Conservation (phyloP, 2,329 filamentous ascomycete genomes). For the Alternaria brassicicola region DNA sequence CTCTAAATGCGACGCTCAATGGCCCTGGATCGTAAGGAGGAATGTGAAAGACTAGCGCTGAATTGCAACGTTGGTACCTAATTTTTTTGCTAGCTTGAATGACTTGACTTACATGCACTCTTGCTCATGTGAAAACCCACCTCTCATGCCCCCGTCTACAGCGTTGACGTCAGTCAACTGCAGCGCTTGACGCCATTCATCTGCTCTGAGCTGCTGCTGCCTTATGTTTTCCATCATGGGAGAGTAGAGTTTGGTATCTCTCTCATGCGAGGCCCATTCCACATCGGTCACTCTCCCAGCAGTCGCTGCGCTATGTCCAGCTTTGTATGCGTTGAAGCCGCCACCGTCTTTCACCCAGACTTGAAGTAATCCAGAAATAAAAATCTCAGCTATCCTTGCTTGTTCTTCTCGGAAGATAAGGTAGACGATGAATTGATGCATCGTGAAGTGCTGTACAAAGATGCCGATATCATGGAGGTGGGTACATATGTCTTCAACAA, state of each 20-base stretch:
- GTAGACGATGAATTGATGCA: constrained; percentile 39
- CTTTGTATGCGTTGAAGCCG: constrained; percentile 38
- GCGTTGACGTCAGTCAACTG: constrained; percentile 10
- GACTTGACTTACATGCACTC: background rate
- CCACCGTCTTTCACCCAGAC: constrained; percentile 37
- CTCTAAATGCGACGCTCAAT: background rate
- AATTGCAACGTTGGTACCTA: background rate
- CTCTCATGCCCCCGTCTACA: background rate
- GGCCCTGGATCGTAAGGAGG: background rate
- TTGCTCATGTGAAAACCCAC: constrained; percentile 3
- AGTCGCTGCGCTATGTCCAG: constrained; percentile 33
- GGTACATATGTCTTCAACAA: constrained; percentile 35
- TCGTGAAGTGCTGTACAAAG: constrained; percentile 25
- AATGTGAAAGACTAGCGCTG: background rate
- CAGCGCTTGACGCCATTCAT: constrained; percentile 29
- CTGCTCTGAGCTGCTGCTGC: constrained; percentile 18
- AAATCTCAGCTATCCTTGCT: constrained; percentile 38
- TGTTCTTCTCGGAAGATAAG: constrained; percentile 34
- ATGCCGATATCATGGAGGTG: constrained; percentile 10
- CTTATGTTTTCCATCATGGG: constrained; percentile 18
- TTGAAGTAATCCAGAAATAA: constrained; percentile 36
- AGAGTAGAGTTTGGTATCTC: constrained; percentile 13
- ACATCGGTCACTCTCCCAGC: constrained; percentile 13
- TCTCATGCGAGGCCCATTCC: constrained; percentile 27
- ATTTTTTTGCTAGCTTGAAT: too few species aligned